Percentiles rank a stretch among this genome's conserved stretches.
Evolutionary conservation across 2,329 filamentous ascomycete genomes (phyloP).

Genomic region (Penicillium olsonii): DNA sequence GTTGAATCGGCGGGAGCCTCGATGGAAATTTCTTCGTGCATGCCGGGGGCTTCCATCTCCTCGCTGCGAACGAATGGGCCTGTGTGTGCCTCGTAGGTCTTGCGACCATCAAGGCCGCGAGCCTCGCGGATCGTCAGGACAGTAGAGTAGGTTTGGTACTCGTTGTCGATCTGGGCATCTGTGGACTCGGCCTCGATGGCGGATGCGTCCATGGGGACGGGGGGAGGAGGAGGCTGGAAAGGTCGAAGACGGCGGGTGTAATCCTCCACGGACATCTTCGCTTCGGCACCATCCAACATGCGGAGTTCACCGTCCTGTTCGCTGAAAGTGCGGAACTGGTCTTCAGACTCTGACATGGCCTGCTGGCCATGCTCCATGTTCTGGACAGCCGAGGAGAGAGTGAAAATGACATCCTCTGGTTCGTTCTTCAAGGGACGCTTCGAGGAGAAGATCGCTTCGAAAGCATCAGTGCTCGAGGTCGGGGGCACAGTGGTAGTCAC

Average conservation of each 20-base stretch:
- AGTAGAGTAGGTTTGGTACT: slow-evolving; percentile 48
- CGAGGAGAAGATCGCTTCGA: slow-evolving; percentile 79
- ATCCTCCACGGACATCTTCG: slow-evolving; percentile 68
- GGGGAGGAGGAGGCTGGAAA: slow-evolving; percentile 82
- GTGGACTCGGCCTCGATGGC: slow-evolving; percentile 40
- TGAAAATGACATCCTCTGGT: slow-evolving; percentile 64
- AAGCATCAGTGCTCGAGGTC: slow-evolving; percentile 69
- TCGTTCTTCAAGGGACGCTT: slow-evolving; percentile 48
- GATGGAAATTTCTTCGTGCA: slow-evolving; percentile 40
- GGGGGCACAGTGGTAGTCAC: slow-evolving; percentile 79
- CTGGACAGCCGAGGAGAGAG: slow-evolving; percentile 55
- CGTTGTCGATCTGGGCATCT: slow-evolving; percentile 37
- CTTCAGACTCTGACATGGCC: slow-evolving; percentile 34
- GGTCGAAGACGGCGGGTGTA: slow-evolving; percentile 72
- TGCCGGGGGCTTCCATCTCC: slow-evolving; percentile 38
- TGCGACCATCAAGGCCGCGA: slow-evolving; percentile 51
- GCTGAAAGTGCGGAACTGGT: slow-evolving; percentile 31
- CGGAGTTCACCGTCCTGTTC: slow-evolving; percentile 43
- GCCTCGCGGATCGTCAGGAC: slow-evolving; percentile 56
- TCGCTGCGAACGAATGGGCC: slow-evolving; percentile 50
- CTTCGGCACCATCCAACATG: slow-evolving; percentile 56
- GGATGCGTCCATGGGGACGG: slow-evolving; percentile 55
- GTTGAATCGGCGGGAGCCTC: slow-evolving; percentile 57
- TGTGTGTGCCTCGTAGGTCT: slow-evolving; percentile 54
- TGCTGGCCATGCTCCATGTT: slow-evolving; percentile 45